Conservation (phyloP, 2,329 filamentous ascomycete species). For the Calycina marina region DNA sequence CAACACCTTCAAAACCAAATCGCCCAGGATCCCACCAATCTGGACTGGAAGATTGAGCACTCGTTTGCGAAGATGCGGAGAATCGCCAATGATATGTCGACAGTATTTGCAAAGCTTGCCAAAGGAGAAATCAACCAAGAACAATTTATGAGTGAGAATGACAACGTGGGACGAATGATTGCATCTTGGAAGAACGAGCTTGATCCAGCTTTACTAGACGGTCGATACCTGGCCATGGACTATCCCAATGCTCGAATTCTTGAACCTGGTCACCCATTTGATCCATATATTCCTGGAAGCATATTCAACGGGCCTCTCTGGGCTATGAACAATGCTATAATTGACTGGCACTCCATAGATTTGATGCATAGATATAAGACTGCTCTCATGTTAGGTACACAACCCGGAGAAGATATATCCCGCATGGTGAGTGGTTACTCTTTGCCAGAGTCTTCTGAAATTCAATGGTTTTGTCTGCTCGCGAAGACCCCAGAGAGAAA, state of each 20-base stretch:
- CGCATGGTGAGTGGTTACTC: too few species aligned
- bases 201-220: slow-evolving; percentile 45
- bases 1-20: slow-evolving; percentile 47
- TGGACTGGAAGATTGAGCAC: slow-evolving; percentile 53
- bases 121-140: slow-evolving; percentile 48
- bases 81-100: slow-evolving; percentile 66
- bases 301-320: slow-evolving; percentile 60
- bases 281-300: slow-evolving; percentile 55
- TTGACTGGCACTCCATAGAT: slow-evolving; percentile 66
- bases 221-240: slow-evolving; percentile 45
- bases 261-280: slow-evolving; percentile 51
- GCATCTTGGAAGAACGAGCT: slow-evolving; percentile 38
- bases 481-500: too few species aligned
- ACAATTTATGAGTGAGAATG: slow-evolving; percentile 49
- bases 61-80: slow-evolving; percentile 52
- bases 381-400: slow-evolving; percentile 34
- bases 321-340: slow-evolving; percentile 55
- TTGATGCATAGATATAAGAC: slow-evolving; percentile 72
- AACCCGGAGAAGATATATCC: slow-evolving; percentile 38
- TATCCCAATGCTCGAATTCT: slow-evolving; percentile 40
- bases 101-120: slow-evolving; percentile 56
- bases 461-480: too few species aligned
- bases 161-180: slow-evolving; percentile 33
- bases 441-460: too few species aligned
- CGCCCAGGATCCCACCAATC: slow-evolving; percentile 41